Evolutionary conservation across 805 yeast species (phyloP), one percentile per base, ranked within the genome.

Genomic region (Candida loeiensis): DNA sequence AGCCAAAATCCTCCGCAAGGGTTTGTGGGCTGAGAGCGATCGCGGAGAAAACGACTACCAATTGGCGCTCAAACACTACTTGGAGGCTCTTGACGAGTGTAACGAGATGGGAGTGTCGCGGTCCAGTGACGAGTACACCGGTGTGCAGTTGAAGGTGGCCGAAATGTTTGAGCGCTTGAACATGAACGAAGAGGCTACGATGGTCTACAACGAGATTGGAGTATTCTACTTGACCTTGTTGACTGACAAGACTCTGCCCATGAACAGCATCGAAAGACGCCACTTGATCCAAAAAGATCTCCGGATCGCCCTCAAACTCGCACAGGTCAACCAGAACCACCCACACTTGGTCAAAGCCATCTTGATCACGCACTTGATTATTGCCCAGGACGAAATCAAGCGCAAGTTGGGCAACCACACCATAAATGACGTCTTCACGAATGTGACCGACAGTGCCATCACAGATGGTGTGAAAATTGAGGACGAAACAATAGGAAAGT

Each of bases 121-220:
- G 8, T 50, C 84, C 22, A 70, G 79, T 41, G 93, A 87, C 53
- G 91, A 85, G 53, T 90, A 85, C 58, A 90, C 97, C 0, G 96
- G 97, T 0, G 77, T 91, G 39, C 95, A 90, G 54, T 69, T 91
- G 58, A 87, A 90, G 53, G 67, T 87, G 25, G 95, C 84, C 8
- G 95, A 89, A 53, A 83, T 88, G 88, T 85, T 79, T 55, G 95
- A 87, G 53, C 70, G 81, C 29, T 59, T 88, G 49, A 73, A 70
- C 15, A 71, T 76, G 78, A 48, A 54, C 22, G 76, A 76, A 11
- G 84, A 82, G 38, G 95, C 95, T 0, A 69, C 76, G 26, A 69
- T 71, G 46, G 62, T 86, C 6, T 89, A 86, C 59, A 67, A 77
- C 41, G 91, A 85, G 51, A 64, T 86, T 36, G 76, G 80, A 11